Percentiles rank a stretch among this genome's conserved stretches.
phyloP scores from a whole-genome alignment of 1,284 basidiomycete genomes.

The Xanthoconium separans region DNA sequence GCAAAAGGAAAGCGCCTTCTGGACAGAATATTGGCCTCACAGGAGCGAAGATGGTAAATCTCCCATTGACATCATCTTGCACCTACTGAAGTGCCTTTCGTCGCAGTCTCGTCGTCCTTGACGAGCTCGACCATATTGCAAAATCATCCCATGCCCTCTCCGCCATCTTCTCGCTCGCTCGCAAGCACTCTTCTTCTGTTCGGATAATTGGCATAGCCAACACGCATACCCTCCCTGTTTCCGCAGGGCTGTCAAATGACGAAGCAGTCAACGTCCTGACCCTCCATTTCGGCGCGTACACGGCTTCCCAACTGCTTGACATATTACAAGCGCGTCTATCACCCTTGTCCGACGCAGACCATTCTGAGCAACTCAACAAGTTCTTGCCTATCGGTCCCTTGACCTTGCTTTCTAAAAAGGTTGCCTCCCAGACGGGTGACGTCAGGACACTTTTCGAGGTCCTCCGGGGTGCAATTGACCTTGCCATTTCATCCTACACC shows the following conservation, averaged over 20 bases:
- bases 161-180: constrained; percentile 62
- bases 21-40: constrained; percentile 39
- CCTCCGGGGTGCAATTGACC: constrained; percentile 71
- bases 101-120: constrained; percentile 67
- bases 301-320: constrained; percentile 59
- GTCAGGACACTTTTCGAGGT: constrained; percentile 76
- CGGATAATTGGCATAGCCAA: constrained; percentile 77
- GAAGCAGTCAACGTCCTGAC: constrained; percentile 49
- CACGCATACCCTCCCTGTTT: constrained; percentile 72
- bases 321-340: constrained; percentile 64
- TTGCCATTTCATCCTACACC: constrained; percentile 43
- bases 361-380: constrained; percentile 40
- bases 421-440: constrained; percentile 76
- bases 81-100: neutral
- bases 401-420: constrained; percentile 70
- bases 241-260: constrained; percentile 18
- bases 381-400: constrained; percentile 63
- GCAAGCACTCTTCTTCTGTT: constrained; percentile 46
- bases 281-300: constrained; percentile 75
- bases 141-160: constrained; percentile 54
- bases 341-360: constrained; percentile 38
- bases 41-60: constrained; percentile 54
- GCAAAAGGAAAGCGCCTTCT: constrained; percentile 43
- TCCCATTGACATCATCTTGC: constrained; percentile 8
- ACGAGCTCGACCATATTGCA: constrained; percentile 77